These are phyloP conservation scores for Mollisia scopiformis DNA, from an alignment of 2,329 filamentous ascomycete genomes.

Conservation along the genomic window DNA sequence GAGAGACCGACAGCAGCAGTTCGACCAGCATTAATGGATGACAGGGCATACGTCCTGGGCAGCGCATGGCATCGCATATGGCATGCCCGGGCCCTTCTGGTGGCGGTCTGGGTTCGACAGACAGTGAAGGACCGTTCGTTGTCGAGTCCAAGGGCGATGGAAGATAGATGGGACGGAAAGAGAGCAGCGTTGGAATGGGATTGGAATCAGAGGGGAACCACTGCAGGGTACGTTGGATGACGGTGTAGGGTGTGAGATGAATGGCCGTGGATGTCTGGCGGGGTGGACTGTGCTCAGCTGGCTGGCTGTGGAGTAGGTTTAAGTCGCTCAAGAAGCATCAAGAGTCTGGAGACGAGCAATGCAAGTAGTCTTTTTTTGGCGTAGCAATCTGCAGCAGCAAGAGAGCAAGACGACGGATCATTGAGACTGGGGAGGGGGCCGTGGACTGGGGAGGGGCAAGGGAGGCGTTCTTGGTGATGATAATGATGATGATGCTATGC, in stretches of 20 bases:
- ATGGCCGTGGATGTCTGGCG: background rate
- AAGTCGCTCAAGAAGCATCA: constrained; percentile 5
- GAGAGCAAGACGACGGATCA: background rate
- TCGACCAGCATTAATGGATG: constrained; percentile 14
- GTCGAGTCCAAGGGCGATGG: background rate
- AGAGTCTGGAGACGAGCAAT: constrained; percentile 25
- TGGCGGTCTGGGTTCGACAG: background rate
- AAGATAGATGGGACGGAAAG: background rate
- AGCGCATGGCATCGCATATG: background rate
- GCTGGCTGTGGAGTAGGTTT: constrained; percentile 4
- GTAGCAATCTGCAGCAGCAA: background rate
- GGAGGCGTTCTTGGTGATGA: too few species aligned
- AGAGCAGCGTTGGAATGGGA: background rate
- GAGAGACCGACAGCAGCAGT: background rate
- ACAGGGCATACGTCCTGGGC: background rate
- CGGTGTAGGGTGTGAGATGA: background rate
- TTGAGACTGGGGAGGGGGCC: background rate
- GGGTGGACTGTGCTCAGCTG: constrained; percentile 11
- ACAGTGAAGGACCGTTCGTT: background rate
- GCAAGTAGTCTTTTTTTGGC: background rate
- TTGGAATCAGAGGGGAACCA: background rate
- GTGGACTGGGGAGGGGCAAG: background rate
- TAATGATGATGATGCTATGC: too few species aligned
- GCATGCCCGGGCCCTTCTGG: background rate
- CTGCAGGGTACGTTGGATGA: background rate